Percentiles rank a stretch among this genome's conserved stretches.
These are phyloP conservation scores for Curvularia verruculosa DNA, from an alignment of 2,329 filamentous ascomycete species.

Conservation along the genomic window DNA sequence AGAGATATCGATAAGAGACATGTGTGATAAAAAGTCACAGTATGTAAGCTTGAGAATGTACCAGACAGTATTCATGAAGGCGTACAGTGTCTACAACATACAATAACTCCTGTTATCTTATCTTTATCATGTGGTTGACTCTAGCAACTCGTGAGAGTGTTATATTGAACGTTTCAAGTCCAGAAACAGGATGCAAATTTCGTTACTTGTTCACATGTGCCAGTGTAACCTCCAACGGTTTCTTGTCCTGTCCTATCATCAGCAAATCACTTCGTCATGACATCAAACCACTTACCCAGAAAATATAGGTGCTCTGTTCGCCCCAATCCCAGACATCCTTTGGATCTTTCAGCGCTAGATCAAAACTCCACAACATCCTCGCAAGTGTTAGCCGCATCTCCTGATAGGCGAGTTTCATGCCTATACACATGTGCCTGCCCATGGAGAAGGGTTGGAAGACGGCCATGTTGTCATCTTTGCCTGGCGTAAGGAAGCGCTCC, in stretches of 20 bases:
- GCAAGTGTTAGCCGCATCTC: conserved; percentile 49
- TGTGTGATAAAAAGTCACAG: no score
- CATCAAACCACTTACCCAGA: conserved; percentile 24
- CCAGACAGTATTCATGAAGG: no score
- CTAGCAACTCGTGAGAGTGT: not conserved
- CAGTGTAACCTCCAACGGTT: conserved; percentile 3
- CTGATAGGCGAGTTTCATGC: conserved; percentile 36
- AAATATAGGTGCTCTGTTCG: conserved; percentile 28
- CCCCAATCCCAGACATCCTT: conserved; percentile 30
- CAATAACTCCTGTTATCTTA: not conserved
- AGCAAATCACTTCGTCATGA: not conserved
- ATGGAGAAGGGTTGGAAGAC: conserved; percentile 35
- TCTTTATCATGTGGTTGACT: not conserved
- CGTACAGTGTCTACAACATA: not conserved
- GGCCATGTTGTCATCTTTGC: conserved; percentile 29
- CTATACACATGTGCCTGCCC: conserved; percentile 39
- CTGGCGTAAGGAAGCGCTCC: conserved; percentile 39
- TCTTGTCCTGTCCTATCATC: conserved; percentile 5
- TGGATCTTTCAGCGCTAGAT: conserved; percentile 28
- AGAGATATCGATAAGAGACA: not conserved
- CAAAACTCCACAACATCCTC: conserved; percentile 50
- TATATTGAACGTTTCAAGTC: not conserved
- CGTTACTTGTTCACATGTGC: not conserved
- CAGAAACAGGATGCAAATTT: not conserved
- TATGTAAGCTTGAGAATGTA: not conserved